Base-by-base conservation (phyloP, 768 basidiomycete species). In the Lactarius pseudohatsudake region DNA sequence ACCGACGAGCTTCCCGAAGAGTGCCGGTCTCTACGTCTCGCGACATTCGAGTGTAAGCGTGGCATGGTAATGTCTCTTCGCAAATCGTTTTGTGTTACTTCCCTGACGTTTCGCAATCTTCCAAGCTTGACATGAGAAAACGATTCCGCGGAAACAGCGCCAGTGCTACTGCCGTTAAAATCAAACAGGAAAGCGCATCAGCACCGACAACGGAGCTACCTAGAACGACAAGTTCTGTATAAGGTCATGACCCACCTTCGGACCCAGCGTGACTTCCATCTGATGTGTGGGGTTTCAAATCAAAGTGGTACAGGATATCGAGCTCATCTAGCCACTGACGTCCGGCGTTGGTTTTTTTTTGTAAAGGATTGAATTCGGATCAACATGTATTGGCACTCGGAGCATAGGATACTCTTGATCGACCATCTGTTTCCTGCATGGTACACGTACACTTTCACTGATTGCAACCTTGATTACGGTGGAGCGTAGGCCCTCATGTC, bases 41-140 rank as follows among this genome's bases (percentile, higher is more conserved):
- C 92, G 13, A 87, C 90, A 0, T 94, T 91, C 71, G 92, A 96
- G 70, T 96, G 94, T 79, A 96, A 96, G 76, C 83, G 92, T 65
- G 91, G 89, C 53, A 90, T 93, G 91, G 92, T 93, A 65, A 65
- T 86, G 80, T 28, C 20, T 28, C 20, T 30, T 15, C 32, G 36
- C 26, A 60, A 59, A 61, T 56, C 41, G 4, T 54, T 36, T 36
- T 66, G 59, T 58, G 50, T 38, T 36, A 45, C 9, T 22, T 5
- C 43, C 15, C 45, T 62, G 26, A 18, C 55, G 61, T 16, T 53
- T 34, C 30, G 15, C 30, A 4, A 53, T n/a, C 5, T 40, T 57
- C 5, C 4, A 47, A 93, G 91, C 77, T 93, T 72, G 91, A 93
- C 73, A 93, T 93, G 91, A 82, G 91, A 62, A 92, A 90, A 76